Base-by-base conservation (phyloP, 2,329 filamentous ascomycete species). In the Penicillium sp. region DNA sequence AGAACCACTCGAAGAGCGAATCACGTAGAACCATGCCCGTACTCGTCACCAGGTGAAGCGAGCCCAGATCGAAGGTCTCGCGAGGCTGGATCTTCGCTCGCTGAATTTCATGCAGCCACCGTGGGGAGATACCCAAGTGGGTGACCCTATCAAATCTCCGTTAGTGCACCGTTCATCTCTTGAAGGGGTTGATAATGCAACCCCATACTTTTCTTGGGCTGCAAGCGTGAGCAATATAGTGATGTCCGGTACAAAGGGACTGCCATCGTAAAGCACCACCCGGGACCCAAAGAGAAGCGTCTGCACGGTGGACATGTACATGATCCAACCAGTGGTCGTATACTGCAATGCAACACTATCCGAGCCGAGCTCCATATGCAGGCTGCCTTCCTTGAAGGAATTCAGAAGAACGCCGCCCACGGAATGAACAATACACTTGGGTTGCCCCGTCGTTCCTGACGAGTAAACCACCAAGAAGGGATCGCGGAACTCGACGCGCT, bases 11-110 rank as follows among this genome's bases (percentile, higher is more conserved):
- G 57, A 89, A 91, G 21, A 87, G 70, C 26, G 83, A 78, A 33
- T 89, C 80, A 0, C 84, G 80, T 2, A 93, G 73, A 0, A 93
- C 86, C 86, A 91, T 91, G 3, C 87, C 87, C 0, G 87, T 94
- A 36, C 78, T 83, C 1, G 75, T 80, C 19, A 91, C 84, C 3
- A 72, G 63, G 18, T 70, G 68, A 17, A 94, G 69, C 4, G 63
- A 65, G 6, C 76, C 78, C 20, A 94, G 64, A 53, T 91, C 78
- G 1, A 77, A 74, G 7, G 82, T 67, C 1, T 81, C 69, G 8
- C 77, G 74, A 0, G 87, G 87, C 0, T 69, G 66, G 28, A 90
- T 74, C 1, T 73, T 71, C 14, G 75, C 74, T 51, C 82, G 85
- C 45, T 81, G 77, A 11, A 93, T 62, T 56, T 90, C 87, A 35